phyloP scores from a whole-genome alignment of 2,329 filamentous ascomycete species.

The Venturia aucupariae region DNA sequence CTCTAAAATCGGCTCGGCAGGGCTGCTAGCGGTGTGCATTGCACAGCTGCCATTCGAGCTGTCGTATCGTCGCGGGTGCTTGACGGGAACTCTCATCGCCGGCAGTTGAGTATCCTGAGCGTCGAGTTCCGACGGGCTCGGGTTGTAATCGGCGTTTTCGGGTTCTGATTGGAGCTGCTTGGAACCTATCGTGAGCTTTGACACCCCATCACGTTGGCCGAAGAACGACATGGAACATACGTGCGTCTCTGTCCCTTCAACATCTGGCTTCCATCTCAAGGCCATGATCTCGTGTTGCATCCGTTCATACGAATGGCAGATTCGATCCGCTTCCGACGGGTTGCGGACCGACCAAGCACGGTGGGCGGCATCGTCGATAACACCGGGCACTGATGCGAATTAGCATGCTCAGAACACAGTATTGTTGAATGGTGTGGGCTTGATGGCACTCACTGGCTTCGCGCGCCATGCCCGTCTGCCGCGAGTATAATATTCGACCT shows the following conservation, averaged over 20 bases:
- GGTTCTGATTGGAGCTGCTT: background rate
- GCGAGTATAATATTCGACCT: background rate
- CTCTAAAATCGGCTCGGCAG: background rate
- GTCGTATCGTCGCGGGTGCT: background rate
- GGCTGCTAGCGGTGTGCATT: background rate
- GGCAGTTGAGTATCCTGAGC: background rate
- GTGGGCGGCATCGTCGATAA: background rate
- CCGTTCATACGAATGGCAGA: slow-evolving; percentile 15
- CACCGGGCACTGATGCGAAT: background rate
- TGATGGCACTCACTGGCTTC: background rate
- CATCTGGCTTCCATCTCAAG: slow-evolving; percentile 2
- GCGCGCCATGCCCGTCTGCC: background rate
- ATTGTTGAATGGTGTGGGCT: background rate
- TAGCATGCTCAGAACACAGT: no score
- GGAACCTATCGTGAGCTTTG: background rate
- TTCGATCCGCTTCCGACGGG: slow-evolving; percentile 7
- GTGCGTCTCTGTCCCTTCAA: background rate
- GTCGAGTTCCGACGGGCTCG: background rate
- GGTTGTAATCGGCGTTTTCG: background rate
- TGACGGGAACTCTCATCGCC: background rate
- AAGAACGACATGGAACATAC: background rate
- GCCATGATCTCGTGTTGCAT: slow-evolving; percentile 14
- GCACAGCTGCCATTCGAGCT: background rate
- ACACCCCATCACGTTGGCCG: background rate
- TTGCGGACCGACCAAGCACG: slow-evolving; percentile 9